Evolutionary conservation across 2,329 filamentous ascomycete species (phyloP).

Genomic region (Daldinia sp.): DNA sequence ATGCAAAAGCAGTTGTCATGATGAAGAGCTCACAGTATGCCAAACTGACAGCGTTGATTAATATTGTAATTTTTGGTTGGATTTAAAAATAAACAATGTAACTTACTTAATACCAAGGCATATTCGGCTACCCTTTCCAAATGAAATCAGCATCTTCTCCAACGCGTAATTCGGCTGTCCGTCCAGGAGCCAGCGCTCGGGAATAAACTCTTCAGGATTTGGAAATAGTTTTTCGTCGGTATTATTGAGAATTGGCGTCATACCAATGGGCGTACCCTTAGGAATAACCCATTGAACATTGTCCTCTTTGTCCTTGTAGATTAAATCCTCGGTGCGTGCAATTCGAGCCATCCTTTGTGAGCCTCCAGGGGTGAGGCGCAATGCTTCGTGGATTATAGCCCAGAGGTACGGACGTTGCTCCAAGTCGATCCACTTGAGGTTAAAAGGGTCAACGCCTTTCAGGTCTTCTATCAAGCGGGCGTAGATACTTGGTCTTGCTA

Average conservation of each 20-base stretch:
- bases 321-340: slow-evolving; percentile 29
- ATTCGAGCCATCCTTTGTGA: slow-evolving; percentile 31
- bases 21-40: slow-evolving; percentile 46
- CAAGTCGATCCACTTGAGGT: slow-evolving; percentile 32
- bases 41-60: slow-evolving; percentile 31
- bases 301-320: slow-evolving; percentile 22
- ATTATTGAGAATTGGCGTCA: slow-evolving; percentile 40
- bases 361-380: slow-evolving; percentile 34
- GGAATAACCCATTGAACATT: slow-evolving; percentile 30
- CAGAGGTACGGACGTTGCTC: slow-evolving; percentile 37
- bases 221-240: slow-evolving; percentile 39
- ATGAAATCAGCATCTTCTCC: slow-evolving; percentile 34
- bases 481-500: slow-evolving; percentile 44
- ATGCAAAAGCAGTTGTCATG: slow-evolving; percentile 39
- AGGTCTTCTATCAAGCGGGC: slow-evolving; percentile 48
- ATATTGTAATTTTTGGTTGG: background rate
- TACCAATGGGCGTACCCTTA: slow-evolving; percentile 38
- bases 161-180: slow-evolving; percentile 27
- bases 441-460: slow-evolving; percentile 20
- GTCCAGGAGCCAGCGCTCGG: slow-evolving; percentile 37
- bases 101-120: slow-evolving; percentile 40
- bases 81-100: background rate
- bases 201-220: slow-evolving; percentile 35
- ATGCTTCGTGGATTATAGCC: slow-evolving; percentile 34
- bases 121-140: slow-evolving; percentile 33